A percentile compares a stretch with the other conserved stretches of the same genome.
These are phyloP conservation scores for Plasmodium cynomolgi DNA, from an alignment of 169 alveolate species.

Conservation along the genomic window DNA sequence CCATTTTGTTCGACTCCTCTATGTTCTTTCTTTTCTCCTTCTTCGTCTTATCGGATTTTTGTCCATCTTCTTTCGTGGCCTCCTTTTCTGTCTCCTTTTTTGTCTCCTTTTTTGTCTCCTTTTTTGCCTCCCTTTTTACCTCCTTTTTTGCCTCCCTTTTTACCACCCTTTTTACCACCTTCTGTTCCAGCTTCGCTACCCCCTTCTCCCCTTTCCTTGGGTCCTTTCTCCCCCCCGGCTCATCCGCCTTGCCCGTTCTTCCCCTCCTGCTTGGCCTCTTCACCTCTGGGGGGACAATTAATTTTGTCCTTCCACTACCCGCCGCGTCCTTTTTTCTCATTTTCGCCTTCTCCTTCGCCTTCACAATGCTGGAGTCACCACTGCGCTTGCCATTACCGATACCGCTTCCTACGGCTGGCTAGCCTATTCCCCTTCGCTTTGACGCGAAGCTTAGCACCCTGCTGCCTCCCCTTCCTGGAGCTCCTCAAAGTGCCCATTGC, in stretches of 20 bases:
- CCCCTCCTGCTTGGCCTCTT: background rate
- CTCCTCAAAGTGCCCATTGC: background rate
- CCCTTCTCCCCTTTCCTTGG: background rate
- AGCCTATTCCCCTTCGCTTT: background rate
- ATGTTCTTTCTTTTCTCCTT: background rate
- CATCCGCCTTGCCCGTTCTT: background rate
- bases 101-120: background rate
- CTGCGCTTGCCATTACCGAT: background rate
- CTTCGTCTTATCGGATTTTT: background rate
- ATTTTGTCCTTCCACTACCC: background rate
- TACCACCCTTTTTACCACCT: background rate
- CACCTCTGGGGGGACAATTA: background rate
- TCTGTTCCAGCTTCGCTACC: background rate
- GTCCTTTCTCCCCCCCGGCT: background rate
- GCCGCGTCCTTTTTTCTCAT: background rate
- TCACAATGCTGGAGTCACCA: background rate
- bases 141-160: background rate
- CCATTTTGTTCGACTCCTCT: background rate
- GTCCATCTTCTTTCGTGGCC: background rate
- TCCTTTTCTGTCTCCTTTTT: background rate
- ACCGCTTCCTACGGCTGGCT: background rate
- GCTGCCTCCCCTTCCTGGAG: background rate
- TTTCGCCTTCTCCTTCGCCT: background rate
- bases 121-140: background rate
- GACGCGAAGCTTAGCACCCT: background rate